phyloP scores from a whole-genome alignment of 2,329 filamentous ascomycete genomes.

The Pseudogymnoascus sp. region DNA sequence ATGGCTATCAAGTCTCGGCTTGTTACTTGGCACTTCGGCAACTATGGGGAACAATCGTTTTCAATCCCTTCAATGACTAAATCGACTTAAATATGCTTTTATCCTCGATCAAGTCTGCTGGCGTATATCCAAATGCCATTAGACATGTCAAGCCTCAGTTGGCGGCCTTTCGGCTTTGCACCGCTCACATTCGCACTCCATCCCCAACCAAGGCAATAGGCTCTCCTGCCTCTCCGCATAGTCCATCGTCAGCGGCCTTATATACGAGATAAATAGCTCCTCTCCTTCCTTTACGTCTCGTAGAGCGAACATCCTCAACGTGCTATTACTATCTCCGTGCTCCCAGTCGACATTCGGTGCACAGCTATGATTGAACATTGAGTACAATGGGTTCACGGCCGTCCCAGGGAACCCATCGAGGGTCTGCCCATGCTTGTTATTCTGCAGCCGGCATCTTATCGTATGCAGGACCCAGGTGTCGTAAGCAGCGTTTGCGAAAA shows the following conservation, averaged over 20 bases:
- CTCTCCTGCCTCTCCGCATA: slow-evolving; percentile 10
- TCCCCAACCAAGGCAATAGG: slow-evolving; percentile 15
- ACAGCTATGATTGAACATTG: slow-evolving; percentile 30
- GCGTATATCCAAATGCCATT: neutral
- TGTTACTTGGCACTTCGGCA: neutral
- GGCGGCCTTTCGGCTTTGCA: neutral
- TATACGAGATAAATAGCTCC: slow-evolving; percentile 23
- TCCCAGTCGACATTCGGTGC: slow-evolving; percentile 26
- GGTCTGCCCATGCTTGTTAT: slow-evolving; percentile 27
- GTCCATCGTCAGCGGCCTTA: slow-evolving; percentile 13
- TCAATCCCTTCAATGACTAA: neutral
- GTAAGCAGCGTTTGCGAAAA: slow-evolving; percentile 23
- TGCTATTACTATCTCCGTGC: slow-evolving; percentile 20
- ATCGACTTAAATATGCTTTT: neutral
- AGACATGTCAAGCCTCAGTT: neutral
- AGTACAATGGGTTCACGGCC: slow-evolving; percentile 24
- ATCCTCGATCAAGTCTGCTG: neutral
- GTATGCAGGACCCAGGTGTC: slow-evolving; percentile 28
- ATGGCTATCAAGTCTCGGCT: neutral
- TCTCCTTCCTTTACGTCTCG: slow-evolving; percentile 20
- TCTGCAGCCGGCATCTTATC: slow-evolving; percentile 27
- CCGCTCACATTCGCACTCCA: slow-evolving; percentile 8
- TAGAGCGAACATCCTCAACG: slow-evolving; percentile 22
- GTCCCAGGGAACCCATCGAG: slow-evolving; percentile 24
- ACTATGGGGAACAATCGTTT: neutral